Percentiles rank a stretch among this genome's conserved stretches.
Conservation (phyloP, 768 basidiomycete genomes). For the Termitomyces sp. region DNA sequence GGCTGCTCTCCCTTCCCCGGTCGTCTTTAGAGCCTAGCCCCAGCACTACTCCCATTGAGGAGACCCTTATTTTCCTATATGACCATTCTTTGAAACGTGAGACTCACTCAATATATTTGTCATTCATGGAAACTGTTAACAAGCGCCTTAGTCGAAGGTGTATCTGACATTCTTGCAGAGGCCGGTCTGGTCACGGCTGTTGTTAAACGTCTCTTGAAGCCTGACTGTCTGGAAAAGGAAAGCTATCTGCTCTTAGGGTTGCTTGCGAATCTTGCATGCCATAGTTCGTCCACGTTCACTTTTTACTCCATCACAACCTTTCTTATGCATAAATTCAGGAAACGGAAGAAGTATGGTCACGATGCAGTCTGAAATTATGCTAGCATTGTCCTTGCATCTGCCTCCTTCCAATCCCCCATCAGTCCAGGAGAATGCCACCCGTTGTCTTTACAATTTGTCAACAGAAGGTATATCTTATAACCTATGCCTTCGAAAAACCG, state of each 20-base stretch:
- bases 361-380: slow-evolving; percentile 3
- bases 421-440: slow-evolving; percentile 12
- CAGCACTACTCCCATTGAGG: slow-evolving; percentile 1
- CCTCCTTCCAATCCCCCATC: neutral
- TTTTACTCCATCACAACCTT: neutral
- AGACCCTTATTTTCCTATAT: slow-evolving; percentile 10
- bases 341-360: slow-evolving; percentile 4
- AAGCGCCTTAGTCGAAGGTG: slow-evolving; percentile 6
- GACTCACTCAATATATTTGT: neutral
- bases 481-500: neutral
- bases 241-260: slow-evolving; percentile 12
- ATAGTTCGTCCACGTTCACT: slow-evolving; percentile 4
- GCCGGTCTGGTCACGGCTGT: slow-evolving; percentile 6
- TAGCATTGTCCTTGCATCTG: slow-evolving; percentile 3
- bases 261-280: slow-evolving; percentile 16
- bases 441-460: slow-evolving; percentile 17
- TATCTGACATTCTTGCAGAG: slow-evolving; percentile 11
- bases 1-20: slow-evolving; percentile 4
- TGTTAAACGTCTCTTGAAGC: slow-evolving; percentile 1
- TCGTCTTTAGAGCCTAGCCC: neutral
- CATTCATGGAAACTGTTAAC: neutral
- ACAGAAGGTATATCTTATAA: slow-evolving; percentile 12
- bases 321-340: neutral
- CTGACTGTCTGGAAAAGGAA: slow-evolving; percentile 9
- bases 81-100: slow-evolving; percentile 13